A percentile compares a stretch with the other conserved stretches of the same genome.
Conservation (phyloP, 164 flowering plant genomes). For the Stephania japonica region DNA sequence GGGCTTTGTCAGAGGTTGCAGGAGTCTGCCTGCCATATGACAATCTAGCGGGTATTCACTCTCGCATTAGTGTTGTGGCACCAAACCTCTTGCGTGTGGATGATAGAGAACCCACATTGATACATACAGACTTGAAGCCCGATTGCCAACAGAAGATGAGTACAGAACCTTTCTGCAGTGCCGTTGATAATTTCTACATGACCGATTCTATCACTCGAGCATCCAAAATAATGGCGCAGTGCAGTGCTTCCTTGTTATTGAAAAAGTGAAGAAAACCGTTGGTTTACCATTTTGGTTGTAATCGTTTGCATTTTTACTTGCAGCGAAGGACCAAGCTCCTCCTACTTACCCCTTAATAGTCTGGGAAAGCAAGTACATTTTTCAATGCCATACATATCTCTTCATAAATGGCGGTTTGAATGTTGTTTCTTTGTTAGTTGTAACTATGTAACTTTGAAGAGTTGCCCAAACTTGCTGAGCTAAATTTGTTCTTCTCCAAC, state of each 20-base stretch:
- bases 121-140: constrained; percentile 50
- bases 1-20: constrained; percentile 88
- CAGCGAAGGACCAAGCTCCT: neutral
- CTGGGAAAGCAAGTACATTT: constrained; percentile 3
- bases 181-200: constrained; percentile 90
- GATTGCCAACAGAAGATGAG: constrained; percentile 32
- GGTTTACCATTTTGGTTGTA: constrained; percentile 5
- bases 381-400: constrained; percentile 19
- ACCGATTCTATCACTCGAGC: constrained; percentile 92
- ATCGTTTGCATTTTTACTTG: constrained; percentile 14
- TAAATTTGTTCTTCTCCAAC: neutral
- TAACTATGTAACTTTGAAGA: neutral
- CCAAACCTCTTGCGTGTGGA: constrained; percentile 72
- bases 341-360: neutral
- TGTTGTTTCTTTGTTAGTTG: neutral
- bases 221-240: constrained; percentile 98
- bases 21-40: constrained; percentile 68
- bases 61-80: constrained; percentile 71
- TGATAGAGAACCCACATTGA: constrained; percentile 62
- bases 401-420: constrained; percentile 22
- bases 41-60: constrained; percentile 41
- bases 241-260: constrained; percentile 52
- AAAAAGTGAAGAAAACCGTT: constrained; percentile 40
- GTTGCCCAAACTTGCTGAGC: neutral
- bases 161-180: constrained; percentile 34